A percentile compares a stretch with the other conserved stretches of the same genome.
Conservation (phyloP, 2,329 filamentous ascomycete species). For the Gliomastix tumulicola region DNA sequence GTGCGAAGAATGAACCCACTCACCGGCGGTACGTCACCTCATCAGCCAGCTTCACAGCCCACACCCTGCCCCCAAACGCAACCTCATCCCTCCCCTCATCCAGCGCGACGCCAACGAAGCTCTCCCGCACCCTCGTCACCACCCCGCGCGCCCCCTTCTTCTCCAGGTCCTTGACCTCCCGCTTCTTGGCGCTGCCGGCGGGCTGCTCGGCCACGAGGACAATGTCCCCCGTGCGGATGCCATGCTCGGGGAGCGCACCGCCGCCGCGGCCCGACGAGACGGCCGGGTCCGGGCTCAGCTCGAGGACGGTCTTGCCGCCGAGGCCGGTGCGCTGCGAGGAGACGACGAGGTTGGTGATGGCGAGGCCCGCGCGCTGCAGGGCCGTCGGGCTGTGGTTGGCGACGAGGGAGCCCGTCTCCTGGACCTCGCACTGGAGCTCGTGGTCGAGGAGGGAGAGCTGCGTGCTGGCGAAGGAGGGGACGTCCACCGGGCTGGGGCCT, state of each 20-base stretch:
- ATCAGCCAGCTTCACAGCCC: conserved; percentile 61
- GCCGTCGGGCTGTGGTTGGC: conserved; percentile 59
- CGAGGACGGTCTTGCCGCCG: conserved; percentile 83
- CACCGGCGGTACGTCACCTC: conserved; percentile 59
- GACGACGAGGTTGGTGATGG: conserved; percentile 68
- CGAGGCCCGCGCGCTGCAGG: conserved; percentile 71
- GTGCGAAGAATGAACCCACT: conserved; percentile 5
- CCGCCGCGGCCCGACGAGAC: conserved; percentile 40
- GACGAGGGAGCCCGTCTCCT: conserved; percentile 62
- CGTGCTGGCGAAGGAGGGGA: conserved; percentile 61
- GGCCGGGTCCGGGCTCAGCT: conserved; percentile 69
- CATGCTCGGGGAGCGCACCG: conserved; percentile 66
- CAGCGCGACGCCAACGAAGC: conserved; percentile 58
- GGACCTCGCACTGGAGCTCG: conserved; percentile 67
- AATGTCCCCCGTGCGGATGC: conserved; percentile 70
- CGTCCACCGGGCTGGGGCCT: conserved; percentile 43
- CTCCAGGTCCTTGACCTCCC: conserved; percentile 64
- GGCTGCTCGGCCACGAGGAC: conserved; percentile 71
- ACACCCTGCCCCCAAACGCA: conserved; percentile 41
- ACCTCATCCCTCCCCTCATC: conserved; percentile 54
- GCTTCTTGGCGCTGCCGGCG: conserved; percentile 63
- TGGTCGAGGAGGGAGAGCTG: conserved; percentile 65
- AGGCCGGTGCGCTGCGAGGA: conserved; percentile 77
- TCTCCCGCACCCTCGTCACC: conserved; percentile 55
- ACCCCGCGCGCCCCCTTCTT: conserved; percentile 64